Percentiles rank a stretch among this genome's conserved stretches.
These are phyloP conservation scores for Elaeagnus macrophylla DNA, from an alignment of 306 rosid species.

Conservation along the genomic window DNA sequence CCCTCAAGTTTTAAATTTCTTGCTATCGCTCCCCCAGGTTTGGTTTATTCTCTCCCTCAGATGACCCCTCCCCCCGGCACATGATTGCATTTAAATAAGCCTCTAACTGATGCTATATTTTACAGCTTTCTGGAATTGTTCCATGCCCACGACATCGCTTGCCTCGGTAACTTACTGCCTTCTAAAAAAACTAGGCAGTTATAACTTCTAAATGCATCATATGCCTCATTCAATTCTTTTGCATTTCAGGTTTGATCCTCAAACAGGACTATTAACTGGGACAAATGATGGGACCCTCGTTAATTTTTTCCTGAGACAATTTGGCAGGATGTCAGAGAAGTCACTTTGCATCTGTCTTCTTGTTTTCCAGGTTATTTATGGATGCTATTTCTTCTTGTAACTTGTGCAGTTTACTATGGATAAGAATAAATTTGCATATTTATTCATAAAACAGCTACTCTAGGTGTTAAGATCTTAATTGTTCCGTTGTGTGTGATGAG, in stretches of 20 bases:
- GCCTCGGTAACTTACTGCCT: slow-evolving; percentile 48
- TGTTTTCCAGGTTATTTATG: slow-evolving; percentile 64
- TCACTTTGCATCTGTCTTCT: slow-evolving; percentile 82
- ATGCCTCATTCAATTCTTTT: slow-evolving; percentile 12
- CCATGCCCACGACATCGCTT: slow-evolving; percentile 98
- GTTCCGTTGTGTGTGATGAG: too few species aligned
- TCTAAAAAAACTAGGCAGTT: background rate
- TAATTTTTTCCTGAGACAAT: slow-evolving; percentile 64
- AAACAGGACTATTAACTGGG: slow-evolving; percentile 77
- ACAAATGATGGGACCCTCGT: slow-evolving; percentile 97
- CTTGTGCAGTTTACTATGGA: background rate
- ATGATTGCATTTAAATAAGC: background rate
- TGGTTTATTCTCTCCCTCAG: slow-evolving; percentile 13
- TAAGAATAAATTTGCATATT: background rate
- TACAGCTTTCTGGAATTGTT: slow-evolving; percentile 69
- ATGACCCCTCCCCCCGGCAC: background rate
- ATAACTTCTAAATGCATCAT: background rate
- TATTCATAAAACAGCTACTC: background rate
- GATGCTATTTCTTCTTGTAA: background rate
- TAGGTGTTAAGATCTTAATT: too few species aligned
- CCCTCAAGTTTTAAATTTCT: slow-evolving; percentile 92
- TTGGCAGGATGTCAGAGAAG: slow-evolving; percentile 68
- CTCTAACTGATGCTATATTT: slow-evolving; percentile 18
- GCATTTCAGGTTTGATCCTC: slow-evolving; percentile 68
- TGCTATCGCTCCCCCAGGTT: slow-evolving; percentile 94